Evolutionary conservation across 257 asterid species (phyloP).

Genomic region (Salvia splendens): DNA sequence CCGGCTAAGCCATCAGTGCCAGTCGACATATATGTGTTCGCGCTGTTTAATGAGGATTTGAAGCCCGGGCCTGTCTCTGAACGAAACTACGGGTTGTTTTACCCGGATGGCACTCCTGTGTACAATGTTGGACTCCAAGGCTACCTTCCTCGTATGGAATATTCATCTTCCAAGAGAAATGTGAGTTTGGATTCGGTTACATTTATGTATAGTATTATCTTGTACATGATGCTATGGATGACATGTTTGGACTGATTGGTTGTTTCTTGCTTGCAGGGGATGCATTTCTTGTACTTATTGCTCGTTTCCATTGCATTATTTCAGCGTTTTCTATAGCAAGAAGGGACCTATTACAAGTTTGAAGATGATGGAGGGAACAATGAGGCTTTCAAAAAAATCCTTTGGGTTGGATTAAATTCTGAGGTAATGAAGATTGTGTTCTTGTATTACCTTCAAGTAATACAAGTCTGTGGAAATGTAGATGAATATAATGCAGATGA

Average conservation of each 20-base stretch:
- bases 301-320: slow-evolving; percentile 36
- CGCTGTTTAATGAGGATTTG: slow-evolving; percentile 85
- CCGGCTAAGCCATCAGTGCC: slow-evolving; percentile 83
- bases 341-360: too few relatives aligned
- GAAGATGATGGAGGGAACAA: slow-evolving; percentile 24
- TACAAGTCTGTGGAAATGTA: too few relatives aligned
- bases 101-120: slow-evolving; percentile 85
- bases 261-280: slow-evolving; percentile 45
- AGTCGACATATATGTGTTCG: slow-evolving; percentile 74
- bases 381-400: slow-evolving; percentile 20
- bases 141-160: slow-evolving; percentile 65
- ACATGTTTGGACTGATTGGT: not conserved
- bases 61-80: slow-evolving; percentile 92
- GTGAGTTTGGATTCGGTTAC: slow-evolving; percentile 40
- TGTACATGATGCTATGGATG: not conserved
- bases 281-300: slow-evolving; percentile 25
- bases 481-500: slow-evolving; percentile 2
- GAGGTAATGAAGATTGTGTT: slow-evolving; percentile 32
- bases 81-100: slow-evolving; percentile 84
- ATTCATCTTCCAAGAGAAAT: slow-evolving; percentile 55
- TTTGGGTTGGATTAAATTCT: slow-evolving; percentile 19
- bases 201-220: not conserved
- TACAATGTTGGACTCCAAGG: slow-evolving; percentile 74
- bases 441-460: not conserved
- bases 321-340: slow-evolving; percentile 35